Evolutionary conservation across 495 filamentous ascomycete genomes (phyloP).

Genomic region (Hypoxylon fragiforme): DNA sequence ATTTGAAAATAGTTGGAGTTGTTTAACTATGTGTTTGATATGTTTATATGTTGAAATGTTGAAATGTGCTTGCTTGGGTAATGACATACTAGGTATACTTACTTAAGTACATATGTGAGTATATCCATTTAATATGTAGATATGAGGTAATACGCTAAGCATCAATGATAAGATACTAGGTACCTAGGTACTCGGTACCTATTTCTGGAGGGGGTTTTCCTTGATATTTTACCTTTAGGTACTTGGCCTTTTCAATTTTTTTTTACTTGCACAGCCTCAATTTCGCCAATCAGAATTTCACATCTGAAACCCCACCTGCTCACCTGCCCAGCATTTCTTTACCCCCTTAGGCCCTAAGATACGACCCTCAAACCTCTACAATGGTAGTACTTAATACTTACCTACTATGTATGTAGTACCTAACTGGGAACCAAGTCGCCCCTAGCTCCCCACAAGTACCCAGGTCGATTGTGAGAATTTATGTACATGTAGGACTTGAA

Average conservation of each 20-base stretch:
- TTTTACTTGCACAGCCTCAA: slow-evolving; percentile 28
- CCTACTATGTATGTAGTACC: no score
- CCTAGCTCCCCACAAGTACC: no score
- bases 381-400: background rate
- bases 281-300: slow-evolving; percentile 28
- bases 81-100: no score
- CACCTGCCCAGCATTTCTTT: slow-evolving; percentile 17
- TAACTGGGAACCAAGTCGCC: no score
- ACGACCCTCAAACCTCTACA: slow-evolving; percentile 16
- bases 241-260: slow-evolving; percentile 16
- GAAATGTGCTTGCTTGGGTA: no score
- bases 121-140: no score
- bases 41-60: background rate
- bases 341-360: slow-evolving; percentile 20
- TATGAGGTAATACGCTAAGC: no score
- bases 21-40: slow-evolving; percentile 6
- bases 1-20: slow-evolving; percentile 3
- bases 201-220: background rate
- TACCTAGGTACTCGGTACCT: slow-evolving; percentile 1
- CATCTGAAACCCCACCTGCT: slow-evolving; percentile 30
- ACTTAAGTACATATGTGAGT: no score
- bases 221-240: background rate
- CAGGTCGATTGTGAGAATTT: no score
- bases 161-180: no score
- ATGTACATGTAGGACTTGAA: background rate